Evolutionary conservation across 176 grass and related monocot genomes (phyloP).

Genomic region (Oryza meyeriana): DNA sequence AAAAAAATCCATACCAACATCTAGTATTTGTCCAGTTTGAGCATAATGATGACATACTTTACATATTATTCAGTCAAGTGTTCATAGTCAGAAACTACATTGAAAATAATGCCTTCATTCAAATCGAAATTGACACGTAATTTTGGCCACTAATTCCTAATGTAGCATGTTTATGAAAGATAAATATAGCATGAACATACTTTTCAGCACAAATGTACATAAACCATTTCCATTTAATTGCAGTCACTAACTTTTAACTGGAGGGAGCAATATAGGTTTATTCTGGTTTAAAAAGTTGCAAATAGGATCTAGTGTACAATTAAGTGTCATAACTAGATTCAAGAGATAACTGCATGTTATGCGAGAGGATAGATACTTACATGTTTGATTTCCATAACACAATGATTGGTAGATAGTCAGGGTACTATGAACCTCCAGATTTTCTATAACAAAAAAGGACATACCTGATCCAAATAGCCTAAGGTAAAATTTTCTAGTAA

Average conservation of each 20-base stretch:
- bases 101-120: background rate
- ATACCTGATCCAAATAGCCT: background rate
- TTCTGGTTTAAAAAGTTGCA: background rate
- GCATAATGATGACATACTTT: slow-evolving; percentile 1
- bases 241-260: background rate
- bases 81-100: background rate
- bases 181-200: background rate
- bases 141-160: too few relatives aligned
- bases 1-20: background rate
- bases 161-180: background rate
- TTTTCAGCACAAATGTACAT: background rate
- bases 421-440: background rate
- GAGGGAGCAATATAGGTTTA: background rate
- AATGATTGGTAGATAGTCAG: background rate
- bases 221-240: background rate
- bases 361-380: background rate
- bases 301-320: background rate
- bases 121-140: background rate
- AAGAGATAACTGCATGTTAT: background rate
- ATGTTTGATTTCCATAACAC: background rate
- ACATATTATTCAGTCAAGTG: slow-evolving; percentile 21
- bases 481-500: background rate
- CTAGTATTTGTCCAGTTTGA: background rate
- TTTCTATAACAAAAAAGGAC: background rate
- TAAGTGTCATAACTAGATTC: slow-evolving; percentile 10